Percentiles rank a stretch among this genome's conserved stretches.
Evolutionary conservation across 2,329 filamentous ascomycete genomes (phyloP).

Genomic region (Sporothrix schenckii): DNA sequence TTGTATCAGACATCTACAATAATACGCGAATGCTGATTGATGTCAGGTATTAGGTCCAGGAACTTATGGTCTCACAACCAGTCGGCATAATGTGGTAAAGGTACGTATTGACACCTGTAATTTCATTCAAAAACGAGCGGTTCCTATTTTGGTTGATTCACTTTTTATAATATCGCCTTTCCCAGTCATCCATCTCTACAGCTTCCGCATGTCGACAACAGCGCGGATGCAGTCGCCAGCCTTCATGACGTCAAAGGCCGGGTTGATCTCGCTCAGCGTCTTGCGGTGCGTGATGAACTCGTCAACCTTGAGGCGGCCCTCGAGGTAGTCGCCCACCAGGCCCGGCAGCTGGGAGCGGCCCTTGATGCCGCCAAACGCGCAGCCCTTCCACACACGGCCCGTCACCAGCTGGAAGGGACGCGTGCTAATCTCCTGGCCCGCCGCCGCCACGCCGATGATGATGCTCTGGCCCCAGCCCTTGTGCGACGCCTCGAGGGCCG

Average conservation of each 20-base stretch:
- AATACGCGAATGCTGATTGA: neutral
- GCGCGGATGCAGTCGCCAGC: constrained; percentile 94
- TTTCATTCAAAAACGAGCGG: constrained; percentile 3
- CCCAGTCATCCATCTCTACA: neutral
- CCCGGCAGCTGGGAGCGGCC: constrained; percentile 87
- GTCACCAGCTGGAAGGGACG: constrained; percentile 96
- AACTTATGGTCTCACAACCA: neutral
- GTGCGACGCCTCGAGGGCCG: constrained; percentile 95
- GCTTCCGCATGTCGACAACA: constrained; percentile 69
- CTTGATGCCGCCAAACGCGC: constrained; percentile 97
- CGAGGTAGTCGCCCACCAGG: constrained; percentile 87
- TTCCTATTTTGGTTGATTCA: constrained; percentile 9
- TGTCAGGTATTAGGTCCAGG: neutral
- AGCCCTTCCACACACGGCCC: constrained; percentile 95
- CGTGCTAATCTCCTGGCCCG: constrained; percentile 92
- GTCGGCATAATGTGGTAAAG: neutral
- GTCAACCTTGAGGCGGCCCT: constrained; percentile 91
- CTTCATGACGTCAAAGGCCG: constrained; percentile 89
- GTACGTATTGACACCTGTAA: neutral
- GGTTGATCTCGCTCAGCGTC: constrained; percentile 79
- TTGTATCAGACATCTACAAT: neutral
- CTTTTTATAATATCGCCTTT: neutral
- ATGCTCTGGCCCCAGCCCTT: constrained; percentile 99
- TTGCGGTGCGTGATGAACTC: constrained; percentile 99
- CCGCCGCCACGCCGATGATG: constrained; percentile 94